Evolutionary conservation across 768 basidiomycete genomes (phyloP).

Genomic region (Neoboletus magnificus): DNA sequence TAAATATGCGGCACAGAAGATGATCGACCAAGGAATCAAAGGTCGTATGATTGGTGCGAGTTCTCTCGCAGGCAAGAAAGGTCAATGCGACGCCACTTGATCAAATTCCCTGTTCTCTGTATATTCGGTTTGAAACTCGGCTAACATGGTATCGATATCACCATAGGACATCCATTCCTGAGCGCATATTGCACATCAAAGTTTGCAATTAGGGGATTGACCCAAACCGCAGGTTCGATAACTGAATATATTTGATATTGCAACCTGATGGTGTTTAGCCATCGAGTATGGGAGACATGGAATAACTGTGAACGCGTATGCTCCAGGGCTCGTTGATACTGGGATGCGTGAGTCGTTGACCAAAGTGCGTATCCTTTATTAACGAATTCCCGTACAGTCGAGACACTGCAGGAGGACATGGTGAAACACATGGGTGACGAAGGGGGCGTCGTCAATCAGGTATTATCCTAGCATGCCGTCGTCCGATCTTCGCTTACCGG

Average conservation of each 20-base stretch:
- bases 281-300: slow-evolving; percentile 28
- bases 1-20: slow-evolving; percentile 42
- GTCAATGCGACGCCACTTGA: slow-evolving; percentile 1
- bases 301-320: slow-evolving; percentile 37
- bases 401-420: slow-evolving; percentile 10
- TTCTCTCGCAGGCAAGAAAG: slow-evolving; percentile 37
- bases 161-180: slow-evolving; percentile 28
- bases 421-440: slow-evolving; percentile 10
- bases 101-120: background rate
- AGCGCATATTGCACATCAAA: slow-evolving; percentile 38
- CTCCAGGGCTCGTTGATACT: slow-evolving; percentile 31
- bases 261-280: slow-evolving; percentile 23
- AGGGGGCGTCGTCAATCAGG: slow-evolving; percentile 14
- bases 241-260: background rate
- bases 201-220: slow-evolving; percentile 43
- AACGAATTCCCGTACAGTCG: slow-evolving; percentile 12
- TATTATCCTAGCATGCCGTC: background rate
- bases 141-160: background rate
- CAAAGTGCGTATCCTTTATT: background rate
- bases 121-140: background rate
- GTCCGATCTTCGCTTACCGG: background rate
- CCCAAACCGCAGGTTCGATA: slow-evolving; percentile 31
- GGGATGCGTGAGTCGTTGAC: slow-evolving; percentile 24
- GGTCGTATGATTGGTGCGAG: slow-evolving; percentile 41
- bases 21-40: slow-evolving; percentile 42